Conservation (phyloP, 805 yeast species). For the Metschnikowia anglica region DNA sequence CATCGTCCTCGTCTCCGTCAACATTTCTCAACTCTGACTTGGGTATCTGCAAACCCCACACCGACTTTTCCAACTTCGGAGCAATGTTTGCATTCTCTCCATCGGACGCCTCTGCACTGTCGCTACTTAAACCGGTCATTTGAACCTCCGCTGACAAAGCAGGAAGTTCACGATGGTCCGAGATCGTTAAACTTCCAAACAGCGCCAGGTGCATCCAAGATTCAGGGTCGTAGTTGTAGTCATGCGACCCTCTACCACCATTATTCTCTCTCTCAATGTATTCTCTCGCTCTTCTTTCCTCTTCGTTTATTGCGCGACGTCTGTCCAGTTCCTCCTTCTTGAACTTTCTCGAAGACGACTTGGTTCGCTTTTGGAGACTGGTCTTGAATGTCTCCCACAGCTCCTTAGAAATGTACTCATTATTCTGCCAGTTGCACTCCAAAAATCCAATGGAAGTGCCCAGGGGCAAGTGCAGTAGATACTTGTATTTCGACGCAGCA, state of each 20-base stretch:
- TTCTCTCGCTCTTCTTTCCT: constrained; percentile 56
- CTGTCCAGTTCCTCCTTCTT: constrained; percentile 62
- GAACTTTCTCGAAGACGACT: constrained; percentile 47
- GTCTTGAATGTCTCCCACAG: constrained; percentile 47
- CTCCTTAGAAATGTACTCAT: constrained; percentile 32
- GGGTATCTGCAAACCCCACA: constrained; percentile 74
- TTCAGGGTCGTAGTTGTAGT: constrained; percentile 18
- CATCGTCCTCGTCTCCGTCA: constrained; percentile 37
- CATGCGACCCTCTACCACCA: constrained; percentile 20
- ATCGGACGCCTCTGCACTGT: constrained; percentile 10
- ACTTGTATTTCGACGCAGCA: constrained; percentile 61
- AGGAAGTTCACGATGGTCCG: constrained; percentile 39
- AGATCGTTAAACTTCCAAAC: constrained; percentile 37
- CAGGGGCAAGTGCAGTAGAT: constrained; percentile 74
- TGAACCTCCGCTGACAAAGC: constrained; percentile 23
- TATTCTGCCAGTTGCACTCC: constrained; percentile 76
- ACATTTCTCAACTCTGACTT: constrained; percentile 35
- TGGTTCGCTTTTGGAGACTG: constrained; percentile 59
- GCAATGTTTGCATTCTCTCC: constrained; percentile 3
- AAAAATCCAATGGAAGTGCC: constrained; percentile 83
- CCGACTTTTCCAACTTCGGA: constrained; percentile 37
- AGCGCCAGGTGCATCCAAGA: constrained; percentile 21
- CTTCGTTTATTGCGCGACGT: constrained; percentile 52
- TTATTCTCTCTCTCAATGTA: constrained; percentile 62
- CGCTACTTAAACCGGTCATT: constrained; percentile 6